phyloP scores from a whole-genome alignment of 768 basidiomycete species.

The Hortiboletus campestris region DNA sequence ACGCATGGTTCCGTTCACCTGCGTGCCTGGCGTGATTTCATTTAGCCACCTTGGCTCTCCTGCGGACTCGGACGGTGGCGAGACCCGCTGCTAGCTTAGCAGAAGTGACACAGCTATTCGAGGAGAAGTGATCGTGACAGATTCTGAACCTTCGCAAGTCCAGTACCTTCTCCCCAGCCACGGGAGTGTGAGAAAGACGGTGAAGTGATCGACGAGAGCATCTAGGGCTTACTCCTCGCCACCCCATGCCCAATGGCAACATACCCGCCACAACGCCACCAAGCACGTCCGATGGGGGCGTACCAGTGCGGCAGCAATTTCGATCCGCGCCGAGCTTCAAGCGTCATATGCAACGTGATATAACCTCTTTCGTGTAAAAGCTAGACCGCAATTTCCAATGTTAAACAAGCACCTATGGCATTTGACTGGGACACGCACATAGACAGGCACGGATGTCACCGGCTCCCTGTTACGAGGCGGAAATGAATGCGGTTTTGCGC shows the following conservation, averaged over 20 bases:
- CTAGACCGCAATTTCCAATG: slow-evolving; percentile 23
- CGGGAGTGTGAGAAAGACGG: slow-evolving; percentile 24
- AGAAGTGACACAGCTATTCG: slow-evolving; percentile 22
- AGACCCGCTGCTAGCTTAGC: slow-evolving; percentile 14
- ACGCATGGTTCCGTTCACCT: slow-evolving; percentile 26
- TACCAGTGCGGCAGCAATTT: slow-evolving; percentile 4
- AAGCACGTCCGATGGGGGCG: slow-evolving; percentile 17
- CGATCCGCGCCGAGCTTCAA: slow-evolving; percentile 23
- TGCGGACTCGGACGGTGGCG: slow-evolving; percentile 26
- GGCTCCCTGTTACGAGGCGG: slow-evolving; percentile 20
- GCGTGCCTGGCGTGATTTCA: slow-evolving; percentile 37
- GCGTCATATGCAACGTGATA: neutral
- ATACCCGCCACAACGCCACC: slow-evolving; percentile 20
- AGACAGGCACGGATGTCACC: slow-evolving; percentile 2
- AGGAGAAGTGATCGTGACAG: slow-evolving; percentile 26
- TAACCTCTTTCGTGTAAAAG: neutral
- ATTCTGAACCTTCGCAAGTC: slow-evolving; percentile 12
- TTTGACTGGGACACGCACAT: neutral
- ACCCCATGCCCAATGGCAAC: slow-evolving; percentile 16
- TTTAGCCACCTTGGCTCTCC: slow-evolving; percentile 34
- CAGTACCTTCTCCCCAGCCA: slow-evolving; percentile 9
- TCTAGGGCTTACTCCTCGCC: slow-evolving; percentile 13
- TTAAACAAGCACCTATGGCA: slow-evolving; percentile 1
- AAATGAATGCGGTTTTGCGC: slow-evolving; percentile 26
- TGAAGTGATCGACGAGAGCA: slow-evolving; percentile 16